Conservation (phyloP, 1,284 basidiomycete genomes). For the Rhodotorula sp. region DNA sequence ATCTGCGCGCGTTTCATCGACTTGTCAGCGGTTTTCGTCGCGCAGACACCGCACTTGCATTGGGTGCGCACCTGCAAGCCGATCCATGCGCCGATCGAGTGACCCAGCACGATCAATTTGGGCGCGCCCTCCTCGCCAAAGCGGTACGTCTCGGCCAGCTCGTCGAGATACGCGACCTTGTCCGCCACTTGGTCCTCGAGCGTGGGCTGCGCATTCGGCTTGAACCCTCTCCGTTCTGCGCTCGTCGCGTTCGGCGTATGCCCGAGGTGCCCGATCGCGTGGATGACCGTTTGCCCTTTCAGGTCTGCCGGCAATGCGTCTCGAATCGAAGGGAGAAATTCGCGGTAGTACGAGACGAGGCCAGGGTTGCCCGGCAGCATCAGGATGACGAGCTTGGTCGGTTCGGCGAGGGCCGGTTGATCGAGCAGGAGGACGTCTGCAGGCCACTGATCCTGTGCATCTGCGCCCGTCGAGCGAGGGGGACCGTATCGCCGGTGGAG, state of each 20-base stretch:
- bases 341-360: constrained; percentile 30
- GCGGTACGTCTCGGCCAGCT: constrained; percentile 10
- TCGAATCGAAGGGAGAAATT: constrained; percentile 20
- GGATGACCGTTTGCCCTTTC: constrained; percentile 13
- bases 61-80: constrained; percentile 22
- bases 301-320: constrained; percentile 8
- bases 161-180: constrained; percentile 36
- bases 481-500: constrained; percentile 2
- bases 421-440: constrained; percentile 3
- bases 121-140: constrained; percentile 1
- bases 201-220: constrained; percentile 4
- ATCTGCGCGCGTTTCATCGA: background rate
- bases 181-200: constrained; percentile 38
- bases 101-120: constrained; percentile 35
- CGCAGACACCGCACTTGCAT: no score
- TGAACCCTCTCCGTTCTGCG: constrained; percentile 9
- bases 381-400: constrained; percentile 24
- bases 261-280: constrained; percentile 33
- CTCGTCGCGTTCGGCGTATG: constrained; percentile 19
- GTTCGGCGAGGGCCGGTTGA: background rate
- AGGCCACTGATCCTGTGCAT: background rate
- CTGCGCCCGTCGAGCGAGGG: background rate
- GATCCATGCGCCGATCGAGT: constrained; percentile 38
- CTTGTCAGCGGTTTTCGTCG: background rate
- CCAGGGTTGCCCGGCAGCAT: constrained; percentile 40